Conservation (phyloP, 2,329 filamentous ascomycete genomes). For the Monosporascus sp. region DNA sequence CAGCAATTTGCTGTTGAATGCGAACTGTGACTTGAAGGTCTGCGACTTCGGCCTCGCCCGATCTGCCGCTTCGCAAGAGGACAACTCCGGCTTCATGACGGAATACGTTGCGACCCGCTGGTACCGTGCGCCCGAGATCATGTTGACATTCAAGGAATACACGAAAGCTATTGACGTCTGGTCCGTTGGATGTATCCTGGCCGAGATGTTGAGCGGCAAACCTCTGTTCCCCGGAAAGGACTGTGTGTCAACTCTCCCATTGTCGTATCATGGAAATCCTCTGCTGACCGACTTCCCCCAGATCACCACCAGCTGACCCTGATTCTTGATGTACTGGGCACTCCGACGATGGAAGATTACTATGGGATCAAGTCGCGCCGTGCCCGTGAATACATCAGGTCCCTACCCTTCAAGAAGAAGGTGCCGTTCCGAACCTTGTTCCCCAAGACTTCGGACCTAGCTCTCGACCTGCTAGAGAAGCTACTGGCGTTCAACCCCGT, state of each 20-base stretch:
- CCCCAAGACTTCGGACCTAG: slow-evolving; percentile 97
- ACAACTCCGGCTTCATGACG: slow-evolving; percentile 99
- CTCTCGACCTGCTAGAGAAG: slow-evolving; percentile 90
- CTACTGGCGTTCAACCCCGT: slow-evolving; percentile 96
- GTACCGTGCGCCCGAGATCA: slow-evolving; percentile 99
- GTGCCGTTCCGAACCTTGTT: slow-evolving; percentile 96
- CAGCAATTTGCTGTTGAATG: slow-evolving; percentile 92
- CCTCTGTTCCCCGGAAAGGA: slow-evolving; percentile 97
- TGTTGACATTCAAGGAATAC: slow-evolving; percentile 99
- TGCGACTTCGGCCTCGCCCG: slow-evolving; percentile 96
- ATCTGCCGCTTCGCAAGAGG: slow-evolving; percentile 93
- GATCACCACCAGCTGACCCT: slow-evolving; percentile 97
- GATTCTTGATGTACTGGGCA: slow-evolving; percentile 94
- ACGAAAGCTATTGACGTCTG: slow-evolving; percentile 99
- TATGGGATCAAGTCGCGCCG: slow-evolving; percentile 99
- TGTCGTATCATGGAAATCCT: not conserved
- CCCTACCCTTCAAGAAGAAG: slow-evolving; percentile 99
- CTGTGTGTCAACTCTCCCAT: slow-evolving; percentile 54
- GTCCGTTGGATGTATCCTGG: slow-evolving; percentile 97
- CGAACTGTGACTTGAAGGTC: slow-evolving; percentile 98
- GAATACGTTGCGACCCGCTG: slow-evolving; percentile 99
- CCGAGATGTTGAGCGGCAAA: slow-evolving; percentile 98
- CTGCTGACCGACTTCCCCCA: slow-evolving; percentile 31
- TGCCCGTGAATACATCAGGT: slow-evolving; percentile 96
- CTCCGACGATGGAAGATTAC: slow-evolving; percentile 99